phyloP scores from a whole-genome alignment of 139 green algal species.

The Raphidocelis subcapitata region DNA sequence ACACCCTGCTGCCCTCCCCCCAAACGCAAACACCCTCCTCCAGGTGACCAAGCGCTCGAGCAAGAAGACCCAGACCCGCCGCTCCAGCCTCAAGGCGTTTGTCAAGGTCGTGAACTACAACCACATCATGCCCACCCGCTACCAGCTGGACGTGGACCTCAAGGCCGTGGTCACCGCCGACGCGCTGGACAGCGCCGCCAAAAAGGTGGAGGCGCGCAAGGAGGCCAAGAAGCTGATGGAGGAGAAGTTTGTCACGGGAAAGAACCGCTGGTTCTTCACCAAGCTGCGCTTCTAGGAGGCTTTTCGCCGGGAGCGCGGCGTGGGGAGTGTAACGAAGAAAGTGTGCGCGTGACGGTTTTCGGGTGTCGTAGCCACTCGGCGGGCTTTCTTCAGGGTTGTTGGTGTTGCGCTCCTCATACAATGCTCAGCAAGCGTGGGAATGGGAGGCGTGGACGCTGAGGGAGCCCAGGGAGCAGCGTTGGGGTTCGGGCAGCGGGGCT shows the following conservation, averaged over 20 bases:
- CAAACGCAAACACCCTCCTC: background rate
- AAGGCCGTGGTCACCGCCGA: slow-evolving; percentile 86
- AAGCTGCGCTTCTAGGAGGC: slow-evolving; percentile 94
- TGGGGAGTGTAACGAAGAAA: background rate
- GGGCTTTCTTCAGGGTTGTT: too few species aligned
- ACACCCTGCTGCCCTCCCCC: background rate
- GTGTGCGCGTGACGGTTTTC: background rate
- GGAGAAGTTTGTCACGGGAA: slow-evolving; percentile 99
- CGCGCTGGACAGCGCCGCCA: slow-evolving; percentile 83
- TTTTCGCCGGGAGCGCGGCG: background rate
- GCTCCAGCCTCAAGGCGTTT: slow-evolving; percentile 89
- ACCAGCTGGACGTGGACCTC: slow-evolving; percentile 97
- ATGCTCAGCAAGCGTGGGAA: background rate
- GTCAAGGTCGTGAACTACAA: slow-evolving; percentile 99
- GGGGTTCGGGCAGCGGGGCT: too few species aligned
- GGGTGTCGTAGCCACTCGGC: background rate
- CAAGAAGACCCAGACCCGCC: slow-evolving; percentile 79
- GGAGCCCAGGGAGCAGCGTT: background rate
- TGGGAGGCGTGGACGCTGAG: background rate
- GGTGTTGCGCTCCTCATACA: too few species aligned
- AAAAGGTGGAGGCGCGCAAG: slow-evolving; percentile 88
- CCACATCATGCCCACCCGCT: slow-evolving; percentile 99
- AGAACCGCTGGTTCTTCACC: slow-evolving; percentile 99
- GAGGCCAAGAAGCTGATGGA: slow-evolving; percentile 93
- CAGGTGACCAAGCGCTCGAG: slow-evolving; percentile 84